Conservation (phyloP, 192 early-diverging fungal species). For the Backusella psychrophila region DNA sequence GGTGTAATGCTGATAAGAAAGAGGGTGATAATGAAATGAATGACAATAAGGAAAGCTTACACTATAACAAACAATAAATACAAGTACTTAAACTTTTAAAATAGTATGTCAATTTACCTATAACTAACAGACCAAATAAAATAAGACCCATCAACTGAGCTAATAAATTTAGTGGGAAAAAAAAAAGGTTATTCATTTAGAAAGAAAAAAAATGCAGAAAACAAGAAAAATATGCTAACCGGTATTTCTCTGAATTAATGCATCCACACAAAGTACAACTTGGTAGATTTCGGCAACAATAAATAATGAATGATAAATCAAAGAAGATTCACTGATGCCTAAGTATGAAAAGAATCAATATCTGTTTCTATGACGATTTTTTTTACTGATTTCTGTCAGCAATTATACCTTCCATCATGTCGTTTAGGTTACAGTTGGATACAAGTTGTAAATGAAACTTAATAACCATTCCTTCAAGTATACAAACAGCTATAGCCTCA, state of each 20-base stretch:
- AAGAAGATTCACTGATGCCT: constrained; percentile 38
- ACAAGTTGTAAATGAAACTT: constrained; percentile 28
- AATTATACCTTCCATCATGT: constrained; percentile 17
- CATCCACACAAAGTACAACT: constrained; percentile 34
- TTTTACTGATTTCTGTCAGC: not conserved
- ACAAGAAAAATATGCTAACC: constrained; percentile 11
- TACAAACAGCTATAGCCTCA: constrained; percentile 26
- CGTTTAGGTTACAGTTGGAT: constrained; percentile 21
- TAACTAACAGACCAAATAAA: constrained; percentile 34
- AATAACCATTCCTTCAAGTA: constrained; percentile 30
- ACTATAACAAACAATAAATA: not conserved
- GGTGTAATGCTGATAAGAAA: not conserved
- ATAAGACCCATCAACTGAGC: constrained; percentile 32
- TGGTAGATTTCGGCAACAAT: constrained; percentile 37
- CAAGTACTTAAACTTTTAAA: not conserved
- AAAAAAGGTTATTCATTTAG: not conserved
- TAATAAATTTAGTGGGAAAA: not conserved
- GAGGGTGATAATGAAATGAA: not conserved
- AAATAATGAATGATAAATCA: constrained; percentile 40
- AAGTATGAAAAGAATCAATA: not conserved
- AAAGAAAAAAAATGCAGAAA: not conserved
- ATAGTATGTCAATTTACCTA: constrained; percentile 25
- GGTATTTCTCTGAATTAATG: constrained; percentile 36
- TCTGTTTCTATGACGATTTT: not conserved
- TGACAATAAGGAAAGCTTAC: constrained; percentile 8